phyloP scores from a whole-genome alignment of 495 filamentous ascomycete species.

The Xylaria castorea region DNA sequence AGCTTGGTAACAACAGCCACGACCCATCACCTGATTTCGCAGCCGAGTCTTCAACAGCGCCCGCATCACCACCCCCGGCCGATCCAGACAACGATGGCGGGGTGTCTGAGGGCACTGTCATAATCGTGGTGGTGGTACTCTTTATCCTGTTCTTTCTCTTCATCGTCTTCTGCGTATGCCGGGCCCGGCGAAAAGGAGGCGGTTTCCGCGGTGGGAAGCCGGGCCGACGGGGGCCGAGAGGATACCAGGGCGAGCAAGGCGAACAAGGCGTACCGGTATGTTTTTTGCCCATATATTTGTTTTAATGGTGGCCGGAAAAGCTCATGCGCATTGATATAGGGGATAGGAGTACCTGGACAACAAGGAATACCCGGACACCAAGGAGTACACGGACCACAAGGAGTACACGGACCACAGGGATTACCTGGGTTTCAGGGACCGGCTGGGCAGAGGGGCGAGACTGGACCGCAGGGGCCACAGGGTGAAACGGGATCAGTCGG shows the following conservation, averaged over 20 bases:
- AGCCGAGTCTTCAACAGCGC: background rate
- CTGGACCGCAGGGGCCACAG: background rate
- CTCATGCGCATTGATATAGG: background rate
- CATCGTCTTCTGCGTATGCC: background rate
- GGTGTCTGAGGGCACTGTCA: background rate
- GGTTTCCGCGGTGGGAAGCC: background rate
- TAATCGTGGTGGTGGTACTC: conserved; percentile 23
- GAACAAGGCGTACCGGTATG: background rate
- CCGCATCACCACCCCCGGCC: background rate
- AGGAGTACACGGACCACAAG: background rate
- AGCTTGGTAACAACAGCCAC: conserved; percentile 15
- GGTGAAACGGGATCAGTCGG: conserved; percentile 8
- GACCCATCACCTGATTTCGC: background rate
- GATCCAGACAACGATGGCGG: background rate
- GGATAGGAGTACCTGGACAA: background rate
- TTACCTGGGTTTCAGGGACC: background rate
- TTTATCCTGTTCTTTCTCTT: conserved; percentile 21
- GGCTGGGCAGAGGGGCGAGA: background rate
- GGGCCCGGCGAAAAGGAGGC: background rate
- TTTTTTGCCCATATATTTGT: background rate
- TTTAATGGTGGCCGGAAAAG: background rate
- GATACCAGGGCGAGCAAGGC: conserved; percentile 1
- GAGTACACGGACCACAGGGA: background rate
- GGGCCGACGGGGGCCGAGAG: conserved; percentile 10
- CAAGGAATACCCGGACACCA: background rate